These are phyloP conservation scores for Talaromyces proteolyticus DNA, from an alignment of 495 filamentous ascomycete genomes.

Conservation along the genomic window DNA sequence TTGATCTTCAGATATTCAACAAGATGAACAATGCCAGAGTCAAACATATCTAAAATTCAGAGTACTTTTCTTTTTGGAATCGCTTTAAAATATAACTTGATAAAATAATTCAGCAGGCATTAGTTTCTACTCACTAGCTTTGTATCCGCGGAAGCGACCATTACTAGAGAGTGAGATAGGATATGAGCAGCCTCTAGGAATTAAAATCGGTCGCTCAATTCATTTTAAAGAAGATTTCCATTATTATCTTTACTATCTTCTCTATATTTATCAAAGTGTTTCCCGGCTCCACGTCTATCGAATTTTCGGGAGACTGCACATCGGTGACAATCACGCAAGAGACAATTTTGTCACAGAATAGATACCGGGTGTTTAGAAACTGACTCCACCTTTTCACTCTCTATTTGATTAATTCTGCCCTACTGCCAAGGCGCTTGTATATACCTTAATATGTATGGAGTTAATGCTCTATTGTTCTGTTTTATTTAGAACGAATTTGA, in stretches of 20 bases:
- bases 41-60: conserved; percentile 16
- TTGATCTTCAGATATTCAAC: conserved; percentile 9
- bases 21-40: conserved; percentile 13
- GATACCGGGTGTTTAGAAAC: no score
- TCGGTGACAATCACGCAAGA: conserved; percentile 17
- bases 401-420: no score
- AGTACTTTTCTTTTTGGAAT: conserved; percentile 17
- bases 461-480: no score
- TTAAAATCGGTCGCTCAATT: conserved; percentile 10
- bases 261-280: conserved; percentile 6
- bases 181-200: conserved; percentile 16
- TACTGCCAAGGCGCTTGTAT: no score
- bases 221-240: conserved; percentile 8
- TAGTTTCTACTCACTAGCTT: conserved; percentile 7
- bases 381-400: no score
- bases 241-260: conserved; percentile 11
- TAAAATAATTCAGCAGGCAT: background rate
- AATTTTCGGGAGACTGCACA: conserved; percentile 19
- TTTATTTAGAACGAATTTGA: no score
- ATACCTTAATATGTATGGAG: no score
- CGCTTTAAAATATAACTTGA: conserved; percentile 7
- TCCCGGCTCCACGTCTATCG: conserved; percentile 13
- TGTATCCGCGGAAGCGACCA: conserved; percentile 3
- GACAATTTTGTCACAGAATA: conserved; percentile 13
- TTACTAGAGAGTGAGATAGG: conserved; percentile 12